Evolutionary conservation across 768 basidiomycete genomes (phyloP), one percentile per base, ranked within the genome.

Genomic region (Collybiopsis luxurians): DNA sequence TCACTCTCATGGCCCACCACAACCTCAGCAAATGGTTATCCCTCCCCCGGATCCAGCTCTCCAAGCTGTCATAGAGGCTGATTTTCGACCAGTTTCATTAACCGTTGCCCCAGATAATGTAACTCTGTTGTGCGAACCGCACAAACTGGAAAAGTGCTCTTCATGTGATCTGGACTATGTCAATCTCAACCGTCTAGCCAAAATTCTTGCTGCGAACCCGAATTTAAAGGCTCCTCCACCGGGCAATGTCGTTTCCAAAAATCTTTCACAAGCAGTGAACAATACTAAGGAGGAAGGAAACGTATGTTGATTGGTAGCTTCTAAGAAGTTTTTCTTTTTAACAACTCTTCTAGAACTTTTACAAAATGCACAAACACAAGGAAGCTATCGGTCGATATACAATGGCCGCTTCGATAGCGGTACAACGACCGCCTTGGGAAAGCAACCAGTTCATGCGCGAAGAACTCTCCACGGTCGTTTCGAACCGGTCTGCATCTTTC

Each of bases 231-330:
- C 81, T 9, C 65, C 86, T 21, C 95, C 94, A 1, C 93, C 94
- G 3, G 81, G 85, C 27, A 87, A 85, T 59, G 78, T 94, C 47
- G 75, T 90, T 49, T 85, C 87, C 7, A 85, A 86, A 64, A 88
- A 90, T 60, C 74, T 96, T 19, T 81, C 89, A 0, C 82, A 87
- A 61, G 80, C 84, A 21, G 83, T 98, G 55, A 87, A 83, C 13
- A 75, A 79, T 46, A 86, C 88, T 4, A 98, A 98, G 68, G 96
- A 98, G 47, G 92, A 96, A 60, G 97, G 97, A 58, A 99, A 99
- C 70, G 93, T 93, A 66, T 66, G 92, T 30, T 28, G 15, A 15
- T 36, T 77, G 30, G 34, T 59, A 9, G 21, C n/a, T 15, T 61
- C 26, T 48, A 56, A 27, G 24, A 48, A 28, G 19, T 3, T 39